phyloP scores from a whole-genome alignment of 2,329 filamentous ascomycete genomes.

The Colletotrichum horii region DNA sequence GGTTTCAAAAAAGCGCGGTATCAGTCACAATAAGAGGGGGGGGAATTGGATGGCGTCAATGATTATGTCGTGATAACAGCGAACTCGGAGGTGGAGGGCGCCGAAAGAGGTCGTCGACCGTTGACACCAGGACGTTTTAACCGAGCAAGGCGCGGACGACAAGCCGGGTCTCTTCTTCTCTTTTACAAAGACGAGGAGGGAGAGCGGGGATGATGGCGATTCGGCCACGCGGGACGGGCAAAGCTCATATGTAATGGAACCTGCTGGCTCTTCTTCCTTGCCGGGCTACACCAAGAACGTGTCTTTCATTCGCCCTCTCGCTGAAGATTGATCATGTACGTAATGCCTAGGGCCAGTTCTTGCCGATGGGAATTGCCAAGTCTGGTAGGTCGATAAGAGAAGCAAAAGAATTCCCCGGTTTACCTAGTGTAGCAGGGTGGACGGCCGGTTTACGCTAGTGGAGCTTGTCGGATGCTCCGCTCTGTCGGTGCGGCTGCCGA shows the following conservation, averaged over 20 bases:
- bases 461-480: not conserved
- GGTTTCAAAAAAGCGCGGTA: not conserved
- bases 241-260: not conserved
- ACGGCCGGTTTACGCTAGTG: conserved; percentile 3
- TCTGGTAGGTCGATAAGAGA: conserved; percentile 13
- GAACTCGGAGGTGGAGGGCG: not conserved
- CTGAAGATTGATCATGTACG: not conserved
- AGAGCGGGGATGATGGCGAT: not conserved
- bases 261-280: not conserved
- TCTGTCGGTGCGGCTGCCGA: not conserved
- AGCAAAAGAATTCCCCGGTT: not conserved
- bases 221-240: not conserved
- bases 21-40: not conserved
- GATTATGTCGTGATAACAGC: not conserved
- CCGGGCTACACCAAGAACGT: not conserved
- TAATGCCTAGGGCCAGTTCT: not conserved
- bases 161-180: not conserved
- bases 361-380: not conserved
- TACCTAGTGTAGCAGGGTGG: not conserved
- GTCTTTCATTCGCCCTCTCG: not conserved
- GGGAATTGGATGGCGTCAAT: not conserved
- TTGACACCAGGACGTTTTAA: not conserved
- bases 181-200: not conserved
- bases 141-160: not conserved
- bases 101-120: not conserved